These are phyloP conservation scores for Rugosomyces carneus DNA, from an alignment of 1,284 basidiomycete species.

Conservation along the genomic window DNA sequence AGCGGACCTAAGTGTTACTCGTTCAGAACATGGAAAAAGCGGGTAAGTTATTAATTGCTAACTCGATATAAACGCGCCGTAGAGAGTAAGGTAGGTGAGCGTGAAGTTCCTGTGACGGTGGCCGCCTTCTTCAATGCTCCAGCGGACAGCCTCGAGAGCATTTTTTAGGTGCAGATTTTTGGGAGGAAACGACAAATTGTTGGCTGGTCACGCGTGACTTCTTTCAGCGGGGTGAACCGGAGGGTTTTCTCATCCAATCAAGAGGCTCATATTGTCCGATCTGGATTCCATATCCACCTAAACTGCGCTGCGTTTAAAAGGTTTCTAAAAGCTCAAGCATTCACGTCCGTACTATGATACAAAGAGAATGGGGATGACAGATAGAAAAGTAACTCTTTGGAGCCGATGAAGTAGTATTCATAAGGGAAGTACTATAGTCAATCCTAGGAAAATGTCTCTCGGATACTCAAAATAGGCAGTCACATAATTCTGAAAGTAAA, in stretches of 20 bases:
- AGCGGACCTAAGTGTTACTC: conserved; percentile 47
- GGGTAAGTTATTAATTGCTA: conserved; percentile 35
- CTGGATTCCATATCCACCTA: conserved; percentile 15
- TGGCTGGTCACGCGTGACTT: conserved; percentile 32
- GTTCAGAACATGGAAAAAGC: conserved; percentile 8
- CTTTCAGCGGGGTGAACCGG: conserved; percentile 34
- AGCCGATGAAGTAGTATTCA: background rate
- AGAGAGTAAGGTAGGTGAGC: conserved; percentile 32
- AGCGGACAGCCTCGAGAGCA: conserved; percentile 72
- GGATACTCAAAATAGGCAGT: conserved; percentile 53
- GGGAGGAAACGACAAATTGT: conserved; percentile 27
- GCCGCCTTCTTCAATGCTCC: conserved; percentile 55
- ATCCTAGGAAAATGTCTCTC: conserved; percentile 6
- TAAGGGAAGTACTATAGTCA: conserved; percentile 3
- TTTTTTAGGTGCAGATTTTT: conserved; percentile 47
- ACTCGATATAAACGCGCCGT: conserved; percentile 28
- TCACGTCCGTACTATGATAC: no score
- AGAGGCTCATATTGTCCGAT: conserved; percentile 19
- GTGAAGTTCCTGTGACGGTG: conserved; percentile 31
- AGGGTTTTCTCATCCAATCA: conserved; percentile 28
- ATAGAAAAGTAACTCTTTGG: background rate
- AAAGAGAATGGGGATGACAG: background rate
- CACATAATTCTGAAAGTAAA: conserved; percentile 53
- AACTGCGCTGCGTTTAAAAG: background rate
- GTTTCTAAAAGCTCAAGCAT: background rate